Percentiles rank a stretch among this genome's conserved stretches.
Evolutionary conservation across 768 basidiomycete species (phyloP).

Genomic region (Jaapia argillacea): DNA sequence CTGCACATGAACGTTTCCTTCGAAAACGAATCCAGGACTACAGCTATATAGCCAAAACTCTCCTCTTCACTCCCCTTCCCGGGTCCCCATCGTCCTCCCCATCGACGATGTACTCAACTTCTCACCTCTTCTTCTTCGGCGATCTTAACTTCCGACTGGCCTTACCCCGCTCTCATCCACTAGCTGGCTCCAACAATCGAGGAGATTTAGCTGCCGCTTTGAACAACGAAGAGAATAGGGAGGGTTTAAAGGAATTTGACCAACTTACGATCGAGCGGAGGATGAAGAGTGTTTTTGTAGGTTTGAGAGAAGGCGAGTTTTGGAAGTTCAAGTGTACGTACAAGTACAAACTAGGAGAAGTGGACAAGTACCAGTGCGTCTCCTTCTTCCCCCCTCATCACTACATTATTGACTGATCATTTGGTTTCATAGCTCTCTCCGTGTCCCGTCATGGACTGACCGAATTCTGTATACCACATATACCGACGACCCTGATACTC

Average conservation of each 20-base stretch:
- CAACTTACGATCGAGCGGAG: conserved; percentile 56
- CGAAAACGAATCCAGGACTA: conserved; percentile 66
- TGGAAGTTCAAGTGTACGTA: conserved; percentile 84
- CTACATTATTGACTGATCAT: not conserved
- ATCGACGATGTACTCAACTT: conserved; percentile 72
- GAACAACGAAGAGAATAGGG: conserved; percentile 40
- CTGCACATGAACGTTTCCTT: conserved; percentile 66
- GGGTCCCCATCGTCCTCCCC: conserved; percentile 24
- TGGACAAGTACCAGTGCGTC: conserved; percentile 71
- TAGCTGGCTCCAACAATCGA: conserved; percentile 22
- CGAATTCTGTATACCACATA: conserved; percentile 79
- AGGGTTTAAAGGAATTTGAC: conserved; percentile 60
- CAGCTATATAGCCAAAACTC: conserved; percentile 65
- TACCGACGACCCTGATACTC: conserved; percentile 46
- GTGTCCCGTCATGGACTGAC: conserved; percentile 90
- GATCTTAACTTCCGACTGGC: conserved; percentile 88
- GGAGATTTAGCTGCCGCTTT: conserved; percentile 32
- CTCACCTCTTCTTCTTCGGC: conserved; percentile 88
- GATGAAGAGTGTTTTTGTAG: conserved; percentile 57
- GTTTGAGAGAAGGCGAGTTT: conserved; percentile 79
- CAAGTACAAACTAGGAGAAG: conserved; percentile 74
- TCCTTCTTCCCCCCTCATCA: conserved; percentile 1
- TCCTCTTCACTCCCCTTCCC: conserved; percentile 61
- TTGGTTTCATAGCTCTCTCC: conserved; percentile 37
- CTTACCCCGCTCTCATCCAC: conserved; percentile 45